Base-by-base conservation (phyloP, 352 stramenopile species). In the Aphanomyces cochlioides region DNA sequence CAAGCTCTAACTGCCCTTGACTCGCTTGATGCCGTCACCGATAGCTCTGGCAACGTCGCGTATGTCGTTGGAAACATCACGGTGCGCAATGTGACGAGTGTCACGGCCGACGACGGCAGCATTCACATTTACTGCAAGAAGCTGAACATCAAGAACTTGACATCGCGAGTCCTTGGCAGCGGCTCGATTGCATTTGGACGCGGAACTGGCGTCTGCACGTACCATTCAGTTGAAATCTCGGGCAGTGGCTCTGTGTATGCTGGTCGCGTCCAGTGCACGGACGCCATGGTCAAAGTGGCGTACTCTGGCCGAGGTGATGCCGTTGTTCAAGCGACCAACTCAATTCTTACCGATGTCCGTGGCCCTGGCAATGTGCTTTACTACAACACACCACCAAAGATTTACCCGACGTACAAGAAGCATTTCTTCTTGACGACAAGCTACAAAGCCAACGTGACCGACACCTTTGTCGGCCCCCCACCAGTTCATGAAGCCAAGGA, bases 361-460 rank as follows among this genome's bases (percentile, higher is more conserved):
- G 64, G 64, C 7, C 64, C 64, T 39, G 64, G 64, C 47, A 70
- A 70, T 41, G 64, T 70, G 1, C 40, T 70, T 43, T 70, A 61
- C 45, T 70, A 56, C 64, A 70, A 70, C 64, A 63, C 64, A 34
- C 59, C 64, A 43, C 64, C 64, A 28, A 36, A 34, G 8, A 50
- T 43, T 37, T 70, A 70, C 54, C 64, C 64, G 17, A 45, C 47
- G 37, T 70, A 70, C 64, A 70, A 70, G 40, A 70, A 70, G 54
- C 64, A 70, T 39, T 70, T 63, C 28, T 70, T 61, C 47, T 15
- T 48, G 38, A 64, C 40, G 13, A 8, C 39, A 21, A 36, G 13
- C 6, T n/a, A 63, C 54, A 56, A 64, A 8, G 54, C 48, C 39
- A 67, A 67, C 38, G 15, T 67, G 17, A 70, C n/a, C 38, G 64